These are phyloP conservation scores for Fusarium piperis DNA, from an alignment of 2,329 filamentous ascomycete genomes.

Conservation along the genomic window DNA sequence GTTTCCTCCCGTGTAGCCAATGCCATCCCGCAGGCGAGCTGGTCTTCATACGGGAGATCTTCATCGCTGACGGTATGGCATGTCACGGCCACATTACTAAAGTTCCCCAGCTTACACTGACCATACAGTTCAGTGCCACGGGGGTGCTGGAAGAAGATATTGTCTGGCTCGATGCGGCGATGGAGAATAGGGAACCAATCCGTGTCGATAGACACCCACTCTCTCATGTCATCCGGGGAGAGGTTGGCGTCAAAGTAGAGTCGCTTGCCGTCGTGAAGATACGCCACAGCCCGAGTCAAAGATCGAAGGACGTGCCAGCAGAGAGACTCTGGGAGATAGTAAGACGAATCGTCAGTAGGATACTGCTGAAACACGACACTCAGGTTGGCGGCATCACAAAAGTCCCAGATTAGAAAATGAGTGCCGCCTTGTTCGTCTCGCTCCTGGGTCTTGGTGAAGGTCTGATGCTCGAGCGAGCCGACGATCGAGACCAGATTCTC, in stretches of 20 bases:
- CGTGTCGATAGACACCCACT: slow-evolving; percentile 42
- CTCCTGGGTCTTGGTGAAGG: slow-evolving; percentile 20
- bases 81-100: slow-evolving; percentile 53
- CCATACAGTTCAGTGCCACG: slow-evolving; percentile 61
- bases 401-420: slow-evolving; percentile 59
- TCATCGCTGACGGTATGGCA: slow-evolving; percentile 41
- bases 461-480: slow-evolving; percentile 46
- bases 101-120: slow-evolving; percentile 63
- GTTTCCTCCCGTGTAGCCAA: slow-evolving; percentile 25
- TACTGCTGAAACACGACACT: slow-evolving; percentile 51
- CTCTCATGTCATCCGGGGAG: not conserved
- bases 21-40: slow-evolving; percentile 8
- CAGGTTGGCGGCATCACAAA: slow-evolving; percentile 62
- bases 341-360: slow-evolving; percentile 20
- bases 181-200: slow-evolving; percentile 65
- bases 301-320: slow-evolving; percentile 65
- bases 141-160: slow-evolving; percentile 62
- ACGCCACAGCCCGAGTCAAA: slow-evolving; percentile 59
- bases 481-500: slow-evolving; percentile 59
- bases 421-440: slow-evolving; percentile 24
- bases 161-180: slow-evolving; percentile 56
- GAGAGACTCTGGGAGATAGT: slow-evolving; percentile 61
- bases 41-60: not conserved
- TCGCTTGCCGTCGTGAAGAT: slow-evolving; percentile 61
- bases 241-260: slow-evolving; percentile 29